These are phyloP conservation scores for Porpolomopsis calyptriformis DNA, from an alignment of 768 basidiomycete genomes.

Conservation along the genomic window DNA sequence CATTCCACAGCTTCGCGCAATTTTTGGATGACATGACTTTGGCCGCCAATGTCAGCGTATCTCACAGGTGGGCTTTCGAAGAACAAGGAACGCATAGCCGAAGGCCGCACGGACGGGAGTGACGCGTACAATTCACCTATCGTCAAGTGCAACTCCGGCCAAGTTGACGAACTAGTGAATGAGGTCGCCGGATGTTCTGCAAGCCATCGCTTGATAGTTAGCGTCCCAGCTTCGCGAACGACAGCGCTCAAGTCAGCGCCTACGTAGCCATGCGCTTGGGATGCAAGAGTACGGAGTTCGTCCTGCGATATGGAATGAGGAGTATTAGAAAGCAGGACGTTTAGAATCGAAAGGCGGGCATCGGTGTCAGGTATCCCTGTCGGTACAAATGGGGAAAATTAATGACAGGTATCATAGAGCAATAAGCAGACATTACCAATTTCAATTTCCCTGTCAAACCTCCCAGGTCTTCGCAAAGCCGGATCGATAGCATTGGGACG, in stretches of 20 bases:
- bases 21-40: constrained; percentile 68
- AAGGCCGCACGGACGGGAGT: constrained; percentile 75
- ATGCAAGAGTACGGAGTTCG: constrained; percentile 58
- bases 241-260: constrained; percentile 92
- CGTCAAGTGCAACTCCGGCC: constrained; percentile 33
- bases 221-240: constrained; percentile 85
- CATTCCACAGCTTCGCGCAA: constrained; percentile 89
- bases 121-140: constrained; percentile 57
- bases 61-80: constrained; percentile 73
- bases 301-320: constrained; percentile 58
- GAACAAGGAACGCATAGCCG: constrained; percentile 89
- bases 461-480: constrained; percentile 76
- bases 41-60: constrained; percentile 88
- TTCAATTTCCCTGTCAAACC: constrained; percentile 93
- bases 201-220: constrained; percentile 81
- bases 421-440: constrained; percentile 47
- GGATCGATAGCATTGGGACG: constrained; percentile 94
- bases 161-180: constrained; percentile 8
- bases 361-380: constrained; percentile 81
- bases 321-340: constrained; percentile 71
- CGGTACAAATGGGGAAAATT: neutral
- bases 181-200: constrained; percentile 16
- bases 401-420: constrained; percentile 1
- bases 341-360: constrained; percentile 76
- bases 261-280: constrained; percentile 88